These are phyloP conservation scores for Trichoderma reesei DNA, from an alignment of 495 filamentous ascomycete species.

Conservation along the genomic window DNA sequence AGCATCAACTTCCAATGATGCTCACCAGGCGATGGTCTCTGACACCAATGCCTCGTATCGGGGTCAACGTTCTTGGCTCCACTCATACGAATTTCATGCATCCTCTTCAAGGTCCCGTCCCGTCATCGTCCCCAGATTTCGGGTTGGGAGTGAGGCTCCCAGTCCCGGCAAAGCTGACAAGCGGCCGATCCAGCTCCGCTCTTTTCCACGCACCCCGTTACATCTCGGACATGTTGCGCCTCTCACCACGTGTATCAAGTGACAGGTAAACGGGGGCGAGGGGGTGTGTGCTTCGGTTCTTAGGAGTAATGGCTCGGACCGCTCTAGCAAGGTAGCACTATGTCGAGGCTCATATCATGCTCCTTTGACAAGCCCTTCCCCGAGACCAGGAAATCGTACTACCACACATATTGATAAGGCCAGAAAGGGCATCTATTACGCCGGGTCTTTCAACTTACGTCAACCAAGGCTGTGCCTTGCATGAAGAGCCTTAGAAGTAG, in stretches of 20 bases:
- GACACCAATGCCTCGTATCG: no score
- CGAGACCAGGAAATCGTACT: not conserved
- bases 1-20: no score
- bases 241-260: not conserved
- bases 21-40: no score
- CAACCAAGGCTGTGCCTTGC: not conserved
- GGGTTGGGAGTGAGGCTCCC: not conserved
- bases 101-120: not conserved
- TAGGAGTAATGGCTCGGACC: not conserved
- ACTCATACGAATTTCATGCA: not conserved
- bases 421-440: not conserved
- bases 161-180: slow-evolving; percentile 3
- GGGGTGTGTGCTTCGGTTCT: not conserved
- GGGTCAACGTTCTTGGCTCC: not conserved
- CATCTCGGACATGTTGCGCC: not conserved
- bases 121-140: not conserved
- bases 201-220: not conserved
- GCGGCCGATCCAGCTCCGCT: not conserved
- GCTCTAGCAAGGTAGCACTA: not conserved
- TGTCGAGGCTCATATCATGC: not conserved
- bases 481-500: not conserved
- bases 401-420: not conserved
- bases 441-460: not conserved
- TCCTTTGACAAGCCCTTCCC: not conserved
- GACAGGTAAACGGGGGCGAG: not conserved